Percentiles rank a stretch among this genome's conserved stretches.
These are phyloP conservation scores for Ceratocystis cubensis DNA, from an alignment of 2,329 filamentous ascomycete genomes.

Conservation along the genomic window DNA sequence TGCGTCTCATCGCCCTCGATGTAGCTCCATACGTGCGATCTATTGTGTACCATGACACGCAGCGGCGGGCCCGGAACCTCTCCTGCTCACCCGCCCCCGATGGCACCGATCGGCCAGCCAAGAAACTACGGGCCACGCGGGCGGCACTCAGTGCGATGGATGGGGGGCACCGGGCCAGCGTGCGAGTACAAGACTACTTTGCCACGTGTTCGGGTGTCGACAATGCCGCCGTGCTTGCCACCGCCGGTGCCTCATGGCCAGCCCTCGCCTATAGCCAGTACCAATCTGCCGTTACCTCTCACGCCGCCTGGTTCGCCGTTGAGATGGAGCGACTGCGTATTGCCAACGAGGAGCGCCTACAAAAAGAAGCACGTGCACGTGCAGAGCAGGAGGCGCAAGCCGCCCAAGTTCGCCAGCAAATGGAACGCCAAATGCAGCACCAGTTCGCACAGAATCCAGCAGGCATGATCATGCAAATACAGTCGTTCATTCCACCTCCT, in stretches of 20 bases:
- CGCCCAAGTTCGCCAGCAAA: background rate
- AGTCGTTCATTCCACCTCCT: background rate
- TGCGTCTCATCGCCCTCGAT: slow-evolving; percentile 56
- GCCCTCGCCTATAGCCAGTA: background rate
- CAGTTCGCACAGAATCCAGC: background rate
- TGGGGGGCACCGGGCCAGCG: slow-evolving; percentile 38
- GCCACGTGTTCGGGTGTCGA: slow-evolving; percentile 2
- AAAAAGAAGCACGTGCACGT: background rate
- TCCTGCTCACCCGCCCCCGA: slow-evolving; percentile 40
- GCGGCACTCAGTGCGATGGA: slow-evolving; percentile 66
- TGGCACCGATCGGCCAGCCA: slow-evolving; percentile 39
- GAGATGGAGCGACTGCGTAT: background rate
- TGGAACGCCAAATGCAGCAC: background rate
- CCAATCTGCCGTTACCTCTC: background rate
- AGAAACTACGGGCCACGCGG: slow-evolving; percentile 55
- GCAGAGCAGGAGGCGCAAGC: background rate
- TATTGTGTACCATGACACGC: slow-evolving; percentile 66
- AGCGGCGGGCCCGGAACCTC: slow-evolving; percentile 51
- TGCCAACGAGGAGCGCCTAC: background rate
- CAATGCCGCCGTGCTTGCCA: background rate
- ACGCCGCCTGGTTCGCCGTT: background rate
- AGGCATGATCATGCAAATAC: background rate
- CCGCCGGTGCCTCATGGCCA: background rate
- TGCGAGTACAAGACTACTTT: slow-evolving; percentile 11
- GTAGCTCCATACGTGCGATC: slow-evolving; percentile 80